Evolutionary conservation across 148 eudicot genomes (phyloP).

Genomic region (Nepenthes mirabilis): DNA sequence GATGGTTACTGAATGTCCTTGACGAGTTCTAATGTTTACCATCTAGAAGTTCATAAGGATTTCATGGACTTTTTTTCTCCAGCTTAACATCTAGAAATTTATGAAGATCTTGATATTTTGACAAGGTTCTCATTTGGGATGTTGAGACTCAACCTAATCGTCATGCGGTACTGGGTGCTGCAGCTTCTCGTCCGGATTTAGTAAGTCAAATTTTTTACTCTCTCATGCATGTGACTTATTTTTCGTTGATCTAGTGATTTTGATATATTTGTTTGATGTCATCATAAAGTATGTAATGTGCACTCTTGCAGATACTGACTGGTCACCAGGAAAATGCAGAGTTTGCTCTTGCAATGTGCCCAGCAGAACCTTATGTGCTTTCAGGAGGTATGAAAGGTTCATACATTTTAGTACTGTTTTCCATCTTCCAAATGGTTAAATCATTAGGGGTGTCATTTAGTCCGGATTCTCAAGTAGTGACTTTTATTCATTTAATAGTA

Average conservation of each 20-base stretch:
- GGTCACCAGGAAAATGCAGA: slow-evolving; percentile 97
- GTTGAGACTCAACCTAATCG: slow-evolving; percentile 83
- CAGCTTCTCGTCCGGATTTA: slow-evolving; percentile 82
- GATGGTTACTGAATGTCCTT: not conserved
- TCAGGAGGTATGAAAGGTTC: slow-evolving; percentile 64
- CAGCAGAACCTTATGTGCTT: slow-evolving; percentile 80
- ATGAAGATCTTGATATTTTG: not conserved
- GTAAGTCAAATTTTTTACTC: slow-evolving; percentile 17
- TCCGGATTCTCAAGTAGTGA: too few species aligned
- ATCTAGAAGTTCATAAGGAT: not conserved
- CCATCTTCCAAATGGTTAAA: too few species aligned
- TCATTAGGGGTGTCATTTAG: too few species aligned
- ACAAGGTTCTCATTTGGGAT: slow-evolving; percentile 89
- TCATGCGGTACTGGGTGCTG: slow-evolving; percentile 74
- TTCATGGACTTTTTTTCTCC: not conserved
- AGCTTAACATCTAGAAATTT: not conserved
- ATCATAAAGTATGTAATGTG: not conserved
- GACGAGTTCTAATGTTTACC: not conserved
- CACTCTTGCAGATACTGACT: slow-evolving; percentile 49
- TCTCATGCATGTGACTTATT: not conserved
- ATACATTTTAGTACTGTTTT: not conserved
- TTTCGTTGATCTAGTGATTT: not conserved
- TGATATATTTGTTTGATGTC: not conserved
- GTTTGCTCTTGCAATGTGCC: slow-evolving; percentile 93
- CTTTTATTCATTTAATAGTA: too few species aligned